These are phyloP conservation scores for Aspergillus heteromorphus DNA, from an alignment of 495 filamentous ascomycete genomes.

Conservation along the genomic window DNA sequence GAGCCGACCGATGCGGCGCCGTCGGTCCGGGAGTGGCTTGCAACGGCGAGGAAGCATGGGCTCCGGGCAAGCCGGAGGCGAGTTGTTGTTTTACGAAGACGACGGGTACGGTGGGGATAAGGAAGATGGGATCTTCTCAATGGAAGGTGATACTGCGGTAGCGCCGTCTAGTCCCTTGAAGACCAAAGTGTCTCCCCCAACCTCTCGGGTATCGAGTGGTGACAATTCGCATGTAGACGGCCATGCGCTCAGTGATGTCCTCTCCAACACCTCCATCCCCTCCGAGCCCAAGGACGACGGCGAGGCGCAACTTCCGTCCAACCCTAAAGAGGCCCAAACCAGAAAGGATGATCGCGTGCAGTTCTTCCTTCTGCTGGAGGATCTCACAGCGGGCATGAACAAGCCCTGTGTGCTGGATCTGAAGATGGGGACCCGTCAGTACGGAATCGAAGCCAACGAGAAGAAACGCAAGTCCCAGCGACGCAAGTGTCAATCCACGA, in stretches of 20 bases:
- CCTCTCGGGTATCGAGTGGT: background rate
- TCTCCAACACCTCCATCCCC: background rate
- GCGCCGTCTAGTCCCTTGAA: conserved; percentile 8
- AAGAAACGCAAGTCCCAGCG: conserved; percentile 92
- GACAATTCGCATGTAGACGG: conserved; percentile 2
- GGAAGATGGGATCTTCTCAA: conserved; percentile 69
- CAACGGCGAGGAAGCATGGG: conserved; percentile 62
- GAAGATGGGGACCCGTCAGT: conserved; percentile 99
- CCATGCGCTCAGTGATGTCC: background rate
- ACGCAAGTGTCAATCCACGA: conserved; percentile 87
- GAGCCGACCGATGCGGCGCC: conserved; percentile 40
- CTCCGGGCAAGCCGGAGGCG: conserved; percentile 53
- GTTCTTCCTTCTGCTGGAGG: conserved; percentile 92
- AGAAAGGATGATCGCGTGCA: conserved; percentile 68
- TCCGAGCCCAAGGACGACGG: conserved; percentile 8
- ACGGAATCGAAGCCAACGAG: conserved; percentile 86
- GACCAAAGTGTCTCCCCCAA: conserved; percentile 2
- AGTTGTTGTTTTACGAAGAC: conserved; percentile 79
- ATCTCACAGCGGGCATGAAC: conserved; percentile 94
- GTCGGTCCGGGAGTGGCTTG: conserved; percentile 77
- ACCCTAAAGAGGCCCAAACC: conserved; percentile 76
- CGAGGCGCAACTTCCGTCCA: conserved; percentile 46
- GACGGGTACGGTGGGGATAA: conserved; percentile 75
- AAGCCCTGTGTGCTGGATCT: conserved; percentile 93
- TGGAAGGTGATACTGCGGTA: conserved; percentile 53